Conservation (phyloP, 768 basidiomycete genomes). For the Termitomyces sp. region DNA sequence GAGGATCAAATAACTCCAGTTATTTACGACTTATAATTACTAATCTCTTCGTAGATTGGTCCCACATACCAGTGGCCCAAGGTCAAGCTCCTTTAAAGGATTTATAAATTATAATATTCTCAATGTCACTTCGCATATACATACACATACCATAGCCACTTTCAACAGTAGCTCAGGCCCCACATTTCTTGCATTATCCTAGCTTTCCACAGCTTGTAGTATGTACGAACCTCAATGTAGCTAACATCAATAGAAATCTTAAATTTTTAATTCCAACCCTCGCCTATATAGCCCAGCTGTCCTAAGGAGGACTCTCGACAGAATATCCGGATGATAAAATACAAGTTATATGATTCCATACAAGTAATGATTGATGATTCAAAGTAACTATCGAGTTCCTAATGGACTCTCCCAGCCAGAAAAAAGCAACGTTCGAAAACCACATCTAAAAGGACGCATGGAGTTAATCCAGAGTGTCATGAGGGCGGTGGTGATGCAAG, state of each 20-base stretch:
- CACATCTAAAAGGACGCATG: background rate
- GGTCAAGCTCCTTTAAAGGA: slow-evolving; percentile 6
- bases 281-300: background rate
- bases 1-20: slow-evolving; percentile 10
- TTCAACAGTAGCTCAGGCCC: slow-evolving; percentile 21
- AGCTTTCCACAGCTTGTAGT: slow-evolving; percentile 19
- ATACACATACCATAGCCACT: slow-evolving; percentile 19
- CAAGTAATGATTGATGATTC: slow-evolving; percentile 5
- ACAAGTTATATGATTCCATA: slow-evolving; percentile 14
- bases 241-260: background rate
- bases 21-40: background rate
- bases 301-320: background rate
- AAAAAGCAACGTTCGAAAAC: slow-evolving; percentile 4
- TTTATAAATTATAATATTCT: background rate
- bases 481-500: slow-evolving; percentile 66
- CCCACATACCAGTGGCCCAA: slow-evolving; percentile 11
- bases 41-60: background rate
- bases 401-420: slow-evolving; percentile 2
- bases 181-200: slow-evolving; percentile 4
- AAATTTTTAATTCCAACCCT: background rate
- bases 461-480: slow-evolving; percentile 19
- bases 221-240: slow-evolving; percentile 11
- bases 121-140: background rate
- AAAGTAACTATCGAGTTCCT: background rate
- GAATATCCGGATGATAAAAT: slow-evolving; percentile 10